Base-by-base conservation (phyloP, 352 stramenopile genomes). In the Pythium dissimile region DNA sequence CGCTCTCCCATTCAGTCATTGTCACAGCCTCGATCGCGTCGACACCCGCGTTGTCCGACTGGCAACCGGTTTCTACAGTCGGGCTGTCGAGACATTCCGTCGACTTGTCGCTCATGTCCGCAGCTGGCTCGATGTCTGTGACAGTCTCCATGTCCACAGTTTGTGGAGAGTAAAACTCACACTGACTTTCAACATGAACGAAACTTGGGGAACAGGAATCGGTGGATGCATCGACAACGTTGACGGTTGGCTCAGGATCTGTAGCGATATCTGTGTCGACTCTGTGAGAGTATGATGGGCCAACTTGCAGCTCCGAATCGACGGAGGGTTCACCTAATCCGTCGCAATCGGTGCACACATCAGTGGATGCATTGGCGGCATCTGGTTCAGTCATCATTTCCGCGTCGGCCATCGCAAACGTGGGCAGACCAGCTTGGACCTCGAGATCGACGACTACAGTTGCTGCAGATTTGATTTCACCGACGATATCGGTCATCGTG, bases 401-500 rank as follows among this genome's bases (percentile, higher is more conserved):
- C 3, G 38, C 38, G 16, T 45, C 38, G 18, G n/a, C n/a, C n/a
- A n/a, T n/a, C n/a, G n/a, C n/a, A n/a, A n/a, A 41, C 34, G 20
- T 6, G 12, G 6, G 34, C 16, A 41, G 34, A n/a, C 13, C 34
- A 5, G 34, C 20, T n/a, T 41, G 34, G 41, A 47, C 13, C 9
- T 9, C 16, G 9, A 26, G 15, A 5, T 41, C 34, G 20, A 41
- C 6, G 20, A 15, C 15, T 3, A 20, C n/a, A 23, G 2, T 26
- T 20, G 23, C 7, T 11, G 49, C 11, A 27, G 5, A 2, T 4
- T n/a, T 2, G 10, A 30, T 6, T 27, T 58, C 50, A 8, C 49
- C 50, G 6, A 49, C 11, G 16, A 18, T 16, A 24, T 62, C 54
- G 0, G 54, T 62, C 35, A 50, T 55, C 28, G 54, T 62, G 2